Percentiles rank a stretch among this genome's conserved stretches.
Evolutionary conservation across 1,284 basidiomycete species (phyloP).

Genomic region (Puccinia horiana): DNA sequence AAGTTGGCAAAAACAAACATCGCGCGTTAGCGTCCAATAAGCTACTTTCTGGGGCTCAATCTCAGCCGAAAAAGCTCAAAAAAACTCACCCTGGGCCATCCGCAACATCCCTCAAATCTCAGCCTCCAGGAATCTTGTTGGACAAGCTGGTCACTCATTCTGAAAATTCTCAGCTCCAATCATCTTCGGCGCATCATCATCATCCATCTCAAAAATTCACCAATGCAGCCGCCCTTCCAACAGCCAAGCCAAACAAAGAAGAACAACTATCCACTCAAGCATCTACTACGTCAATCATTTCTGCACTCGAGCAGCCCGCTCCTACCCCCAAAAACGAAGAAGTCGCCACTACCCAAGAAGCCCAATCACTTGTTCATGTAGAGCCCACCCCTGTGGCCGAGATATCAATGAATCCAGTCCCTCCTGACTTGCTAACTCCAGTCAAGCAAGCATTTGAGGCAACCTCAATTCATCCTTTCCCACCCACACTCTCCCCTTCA

Average conservation of each 20-base stretch:
- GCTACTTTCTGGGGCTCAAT: background rate
- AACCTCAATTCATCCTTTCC: slow-evolving; percentile 27
- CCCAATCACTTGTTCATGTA: background rate
- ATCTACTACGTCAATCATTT: background rate
- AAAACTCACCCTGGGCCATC: background rate
- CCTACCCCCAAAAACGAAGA: background rate
- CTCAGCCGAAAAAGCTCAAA: slow-evolving; percentile 29
- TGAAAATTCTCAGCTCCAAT: background rate
- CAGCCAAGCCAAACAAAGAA: background rate
- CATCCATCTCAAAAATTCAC: background rate
- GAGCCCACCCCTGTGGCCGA: background rate
- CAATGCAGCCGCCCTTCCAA: background rate
- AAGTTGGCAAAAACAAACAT: background rate
- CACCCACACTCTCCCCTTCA: slow-evolving; percentile 1
- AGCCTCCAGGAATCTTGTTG: background rate
- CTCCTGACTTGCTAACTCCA: background rate
- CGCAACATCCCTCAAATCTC: background rate
- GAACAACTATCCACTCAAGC: background rate
- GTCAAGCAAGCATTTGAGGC: slow-evolving; percentile 6
- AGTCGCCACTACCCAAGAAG: too few relatives aligned
- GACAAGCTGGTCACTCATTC: background rate
- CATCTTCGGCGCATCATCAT: background rate
- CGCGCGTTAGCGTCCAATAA: slow-evolving; percentile 23
- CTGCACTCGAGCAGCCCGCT: background rate
- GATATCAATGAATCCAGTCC: background rate